Conservation (phyloP, 495 filamentous ascomycete genomes). For the Neurospora tetraspora region DNA sequence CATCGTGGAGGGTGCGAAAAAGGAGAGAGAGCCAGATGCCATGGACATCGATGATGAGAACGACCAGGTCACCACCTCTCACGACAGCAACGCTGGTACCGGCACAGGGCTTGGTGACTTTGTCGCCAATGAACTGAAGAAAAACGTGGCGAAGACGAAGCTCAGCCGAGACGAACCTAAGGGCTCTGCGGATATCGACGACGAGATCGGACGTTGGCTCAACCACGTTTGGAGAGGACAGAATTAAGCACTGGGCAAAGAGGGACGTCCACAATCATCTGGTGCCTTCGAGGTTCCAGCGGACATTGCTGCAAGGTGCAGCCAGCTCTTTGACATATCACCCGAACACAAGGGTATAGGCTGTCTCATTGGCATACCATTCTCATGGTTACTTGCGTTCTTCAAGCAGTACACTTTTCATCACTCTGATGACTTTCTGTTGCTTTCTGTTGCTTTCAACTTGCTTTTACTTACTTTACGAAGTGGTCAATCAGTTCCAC, state of each 20-base stretch:
- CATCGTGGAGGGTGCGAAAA: too few relatives aligned
- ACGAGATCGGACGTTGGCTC: neutral
- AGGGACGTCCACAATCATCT: neutral
- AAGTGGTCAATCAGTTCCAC: neutral
- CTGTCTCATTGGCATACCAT: neutral
- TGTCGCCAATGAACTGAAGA: neutral
- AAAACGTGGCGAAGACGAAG: neutral
- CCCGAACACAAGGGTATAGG: neutral
- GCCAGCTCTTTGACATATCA: neutral
- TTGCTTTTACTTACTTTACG: neutral
- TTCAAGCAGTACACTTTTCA: neutral
- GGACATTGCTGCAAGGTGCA: neutral
- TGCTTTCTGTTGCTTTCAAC: neutral
- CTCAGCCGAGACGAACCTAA: neutral
- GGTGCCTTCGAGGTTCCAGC: neutral
- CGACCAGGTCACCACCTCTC: neutral
- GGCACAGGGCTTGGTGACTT: neutral
- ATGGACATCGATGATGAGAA: neutral
- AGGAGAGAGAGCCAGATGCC: neutral
- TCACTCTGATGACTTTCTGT: neutral
- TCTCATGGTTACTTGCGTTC: neutral
- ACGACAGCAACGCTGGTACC: neutral
- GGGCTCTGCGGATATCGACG: neutral
- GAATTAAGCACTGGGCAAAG: neutral
- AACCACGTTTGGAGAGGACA: neutral